phyloP scores from a whole-genome alignment of 345 rosid genomes.

The Salix suchowensis region DNA sequence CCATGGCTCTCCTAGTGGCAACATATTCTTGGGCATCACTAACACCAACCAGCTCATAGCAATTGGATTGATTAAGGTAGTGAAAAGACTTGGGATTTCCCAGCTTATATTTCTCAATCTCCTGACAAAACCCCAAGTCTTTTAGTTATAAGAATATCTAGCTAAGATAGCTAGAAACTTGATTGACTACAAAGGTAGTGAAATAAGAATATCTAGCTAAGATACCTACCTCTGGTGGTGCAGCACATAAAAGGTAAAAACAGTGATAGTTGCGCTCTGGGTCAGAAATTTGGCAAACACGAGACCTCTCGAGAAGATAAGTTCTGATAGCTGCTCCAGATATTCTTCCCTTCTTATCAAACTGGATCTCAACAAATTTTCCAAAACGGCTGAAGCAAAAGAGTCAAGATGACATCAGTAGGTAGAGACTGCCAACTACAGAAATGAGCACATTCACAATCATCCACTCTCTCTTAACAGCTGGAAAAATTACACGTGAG shows the following conservation, averaged over 20 bases:
- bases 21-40: slow-evolving; percentile 71
- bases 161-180: slow-evolving; percentile 1
- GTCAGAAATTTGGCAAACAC: slow-evolving; percentile 92
- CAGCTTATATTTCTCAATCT: slow-evolving; percentile 69
- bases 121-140: slow-evolving; percentile 41
- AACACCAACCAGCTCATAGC: slow-evolving; percentile 67
- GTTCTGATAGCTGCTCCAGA: slow-evolving; percentile 95
- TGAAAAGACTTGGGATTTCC: slow-evolving; percentile 82
- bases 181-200: slow-evolving; percentile 1
- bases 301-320: slow-evolving; percentile 91
- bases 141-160: slow-evolving; percentile 10
- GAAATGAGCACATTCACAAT: not conserved
- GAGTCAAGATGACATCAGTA: slow-evolving; percentile 7
- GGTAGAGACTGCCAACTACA: not conserved
- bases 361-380: slow-evolving; percentile 91
- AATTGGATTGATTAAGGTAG: slow-evolving; percentile 89
- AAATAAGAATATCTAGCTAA: slow-evolving; percentile 10
- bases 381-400: slow-evolving; percentile 73
- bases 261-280: slow-evolving; percentile 94
- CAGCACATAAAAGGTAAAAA: slow-evolving; percentile 88
- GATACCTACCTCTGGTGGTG: slow-evolving; percentile 59
- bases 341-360: slow-evolving; percentile 69
- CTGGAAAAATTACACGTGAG: not conserved
- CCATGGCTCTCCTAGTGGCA: slow-evolving; percentile 84
- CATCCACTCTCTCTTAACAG: not conserved